These are phyloP conservation scores for Pseudocercospora pini-densiflorae DNA, from an alignment of 2,329 filamentous ascomycete genomes.

Conservation along the genomic window DNA sequence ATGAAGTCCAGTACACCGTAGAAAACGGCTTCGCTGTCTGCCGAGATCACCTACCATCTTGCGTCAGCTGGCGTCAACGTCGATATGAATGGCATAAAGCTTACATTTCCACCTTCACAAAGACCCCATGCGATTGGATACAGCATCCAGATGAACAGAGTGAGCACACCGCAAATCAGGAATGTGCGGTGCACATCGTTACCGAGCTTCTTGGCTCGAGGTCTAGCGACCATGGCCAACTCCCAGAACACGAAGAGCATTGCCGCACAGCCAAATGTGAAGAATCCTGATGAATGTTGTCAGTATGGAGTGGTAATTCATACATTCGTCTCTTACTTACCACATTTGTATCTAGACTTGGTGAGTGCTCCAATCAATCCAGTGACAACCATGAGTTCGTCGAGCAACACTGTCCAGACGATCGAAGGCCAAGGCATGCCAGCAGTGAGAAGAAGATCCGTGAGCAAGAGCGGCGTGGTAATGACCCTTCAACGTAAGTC, in stretches of 20 bases:
- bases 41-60: slow-evolving; percentile 49
- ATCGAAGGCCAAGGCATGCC: slow-evolving; percentile 67
- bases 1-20: slow-evolving; percentile 67
- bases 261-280: slow-evolving; percentile 40
- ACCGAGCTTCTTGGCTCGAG: slow-evolving; percentile 58
- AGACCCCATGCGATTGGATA: slow-evolving; percentile 67
- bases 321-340: slow-evolving; percentile 50
- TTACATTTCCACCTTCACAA: slow-evolving; percentile 62
- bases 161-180: slow-evolving; percentile 57
- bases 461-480: slow-evolving; percentile 64
- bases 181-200: slow-evolving; percentile 56
- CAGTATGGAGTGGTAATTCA: slow-evolving; percentile 41
- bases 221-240: slow-evolving; percentile 52
- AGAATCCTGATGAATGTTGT: slow-evolving; percentile 43
- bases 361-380: slow-evolving; percentile 67
- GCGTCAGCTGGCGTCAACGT: neutral
- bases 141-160: slow-evolving; percentile 62
- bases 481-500: slow-evolving; percentile 42
- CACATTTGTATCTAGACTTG: slow-evolving; percentile 65
- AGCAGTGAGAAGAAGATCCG: slow-evolving; percentile 64
- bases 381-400: slow-evolving; percentile 65
- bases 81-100: neutral
- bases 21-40: slow-evolving; percentile 67
- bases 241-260: slow-evolving; percentile 59
- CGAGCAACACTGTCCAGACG: slow-evolving; percentile 63